Evolutionary conservation across 169 alveolate genomes (phyloP).

Genomic region (Plasmodium gaboni): DNA sequence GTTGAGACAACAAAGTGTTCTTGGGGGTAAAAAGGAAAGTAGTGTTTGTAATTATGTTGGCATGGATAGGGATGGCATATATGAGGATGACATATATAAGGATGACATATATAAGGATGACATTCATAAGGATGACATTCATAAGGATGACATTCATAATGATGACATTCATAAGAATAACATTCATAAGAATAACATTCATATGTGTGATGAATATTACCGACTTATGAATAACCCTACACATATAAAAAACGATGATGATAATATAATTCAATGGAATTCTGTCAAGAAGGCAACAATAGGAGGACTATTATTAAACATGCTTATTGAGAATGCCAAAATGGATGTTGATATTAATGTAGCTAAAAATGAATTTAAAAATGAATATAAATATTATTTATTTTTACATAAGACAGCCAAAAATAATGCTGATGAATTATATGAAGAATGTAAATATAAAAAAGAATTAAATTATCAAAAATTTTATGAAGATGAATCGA

Average conservation of each 20-base stretch:
- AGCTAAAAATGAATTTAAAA: constrained; percentile 80
- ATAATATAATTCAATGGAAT: constrained; percentile 81
- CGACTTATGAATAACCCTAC: neutral
- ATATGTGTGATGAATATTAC: constrained; percentile 5
- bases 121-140: too few relatives aligned
- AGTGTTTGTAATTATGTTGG: neutral
- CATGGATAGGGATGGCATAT: neutral
- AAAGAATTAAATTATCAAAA: constrained; percentile 62
- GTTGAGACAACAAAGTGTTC: too few relatives aligned
- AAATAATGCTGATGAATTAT: constrained; percentile 4
- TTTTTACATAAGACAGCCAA: constrained; percentile 61
- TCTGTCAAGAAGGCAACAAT: constrained; percentile 81
- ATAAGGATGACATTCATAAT: too few relatives aligned
- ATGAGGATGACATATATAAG: constrained; percentile 5
- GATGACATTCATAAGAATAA: too few relatives aligned
- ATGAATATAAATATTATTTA: constrained; percentile 72
- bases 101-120: constrained; percentile 1
- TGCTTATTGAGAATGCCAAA: constrained; percentile 80
- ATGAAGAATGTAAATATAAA: constrained; percentile 58
- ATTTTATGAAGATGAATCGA: constrained; percentile 57
- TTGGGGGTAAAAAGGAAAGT: neutral
- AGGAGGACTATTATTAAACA: constrained; percentile 83
- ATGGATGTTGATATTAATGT: constrained; percentile 82
- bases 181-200: neutral
- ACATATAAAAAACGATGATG: constrained; percentile 23